Percentiles rank a stretch among this genome's conserved stretches.
These are phyloP conservation scores for Suhomyces bokatorum DNA, from an alignment of 1,139 yeast genomes.

Conservation along the genomic window DNA sequence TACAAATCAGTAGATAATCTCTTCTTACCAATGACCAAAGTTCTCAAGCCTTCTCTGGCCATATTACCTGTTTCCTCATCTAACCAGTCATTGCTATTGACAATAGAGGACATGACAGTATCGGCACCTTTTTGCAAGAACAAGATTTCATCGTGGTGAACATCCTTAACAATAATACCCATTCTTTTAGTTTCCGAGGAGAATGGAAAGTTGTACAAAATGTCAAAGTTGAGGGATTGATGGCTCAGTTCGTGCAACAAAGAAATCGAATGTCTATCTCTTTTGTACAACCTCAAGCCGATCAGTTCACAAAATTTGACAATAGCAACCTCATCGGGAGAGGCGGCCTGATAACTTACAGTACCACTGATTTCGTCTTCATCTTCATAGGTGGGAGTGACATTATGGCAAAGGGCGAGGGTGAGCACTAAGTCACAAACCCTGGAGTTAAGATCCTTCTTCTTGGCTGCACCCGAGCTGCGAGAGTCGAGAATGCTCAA, in stretches of 20 bases:
- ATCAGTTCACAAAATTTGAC: slow-evolving; percentile 87
- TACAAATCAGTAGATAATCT: slow-evolving; percentile 55
- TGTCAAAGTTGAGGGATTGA: slow-evolving; percentile 56
- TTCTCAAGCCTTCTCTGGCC: slow-evolving; percentile 98
- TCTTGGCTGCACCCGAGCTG: slow-evolving; percentile 29
- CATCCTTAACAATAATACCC: slow-evolving; percentile 83
- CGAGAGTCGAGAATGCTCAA: slow-evolving; percentile 21
- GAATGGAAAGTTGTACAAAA: slow-evolving; percentile 86
- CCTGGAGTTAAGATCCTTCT: slow-evolving; percentile 63
- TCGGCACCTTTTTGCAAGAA: slow-evolving; percentile 96
- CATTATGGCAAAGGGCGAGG: slow-evolving; percentile 91
- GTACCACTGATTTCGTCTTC: slow-evolving; percentile 47
- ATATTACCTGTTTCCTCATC: slow-evolving; percentile 97
- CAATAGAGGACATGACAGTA: slow-evolving; percentile 87
- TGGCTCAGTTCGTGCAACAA: slow-evolving; percentile 65
- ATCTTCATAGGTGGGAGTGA: slow-evolving; percentile 69
- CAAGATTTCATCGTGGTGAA: slow-evolving; percentile 66
- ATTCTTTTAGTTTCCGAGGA: slow-evolving; percentile 93
- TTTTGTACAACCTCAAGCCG: slow-evolving; percentile 73
- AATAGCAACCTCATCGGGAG: slow-evolving; percentile 98
- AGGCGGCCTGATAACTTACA: slow-evolving; percentile 89
- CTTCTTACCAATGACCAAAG: slow-evolving; percentile 88
- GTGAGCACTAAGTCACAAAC: slow-evolving; percentile 82
- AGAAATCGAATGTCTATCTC: slow-evolving; percentile 79
- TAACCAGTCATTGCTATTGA: slow-evolving; percentile 87